These are phyloP conservation scores for Xerocomus nothofagi DNA, from an alignment of 1,284 basidiomycete genomes.

Conservation along the genomic window DNA sequence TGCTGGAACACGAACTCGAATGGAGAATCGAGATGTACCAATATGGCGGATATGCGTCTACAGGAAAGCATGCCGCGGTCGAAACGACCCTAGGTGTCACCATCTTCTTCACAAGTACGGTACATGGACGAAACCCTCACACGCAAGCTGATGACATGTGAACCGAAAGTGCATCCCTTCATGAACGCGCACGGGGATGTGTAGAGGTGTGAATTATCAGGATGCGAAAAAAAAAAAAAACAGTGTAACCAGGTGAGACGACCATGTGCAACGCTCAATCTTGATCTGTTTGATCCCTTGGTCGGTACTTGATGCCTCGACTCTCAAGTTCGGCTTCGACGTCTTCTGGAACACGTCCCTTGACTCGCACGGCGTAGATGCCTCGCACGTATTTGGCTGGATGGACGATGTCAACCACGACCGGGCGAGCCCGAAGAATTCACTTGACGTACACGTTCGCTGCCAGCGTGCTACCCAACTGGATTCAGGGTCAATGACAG, in stretches of 20 bases:
- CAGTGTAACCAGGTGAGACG: not conserved
- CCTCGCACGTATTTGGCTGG: slow-evolving; percentile 83
- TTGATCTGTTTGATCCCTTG: slow-evolving; percentile 72
- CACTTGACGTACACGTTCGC: slow-evolving; percentile 66
- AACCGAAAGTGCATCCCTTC: slow-evolving; percentile 4
- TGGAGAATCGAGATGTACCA: slow-evolving; percentile 3
- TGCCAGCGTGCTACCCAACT: slow-evolving; percentile 98
- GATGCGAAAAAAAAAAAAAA: not conserved
- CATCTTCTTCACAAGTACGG: slow-evolving; percentile 8
- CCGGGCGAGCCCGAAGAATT: slow-evolving; percentile 1
- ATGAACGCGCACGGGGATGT: not conserved
- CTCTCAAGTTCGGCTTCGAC: slow-evolving; percentile 76
- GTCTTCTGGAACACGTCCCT: slow-evolving; percentile 83
- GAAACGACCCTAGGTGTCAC: slow-evolving; percentile 3
- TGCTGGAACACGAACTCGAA: not conserved
- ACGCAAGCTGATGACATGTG: slow-evolving; percentile 20
- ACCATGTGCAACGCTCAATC: slow-evolving; percentile 42
- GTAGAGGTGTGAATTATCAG: not conserved
- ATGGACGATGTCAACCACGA: slow-evolving; percentile 2
- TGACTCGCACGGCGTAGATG: slow-evolving; percentile 87
- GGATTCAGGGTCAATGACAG: slow-evolving; percentile 83
- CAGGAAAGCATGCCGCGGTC: slow-evolving; percentile 5
- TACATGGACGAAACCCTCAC: slow-evolving; percentile 6
- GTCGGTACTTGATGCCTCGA: slow-evolving; percentile 78
- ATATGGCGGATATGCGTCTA: slow-evolving; percentile 12